Percentiles rank a stretch among this genome's conserved stretches.
Conservation (phyloP, 1,139 yeast genomes). For the Hansenula anomala region DNA sequence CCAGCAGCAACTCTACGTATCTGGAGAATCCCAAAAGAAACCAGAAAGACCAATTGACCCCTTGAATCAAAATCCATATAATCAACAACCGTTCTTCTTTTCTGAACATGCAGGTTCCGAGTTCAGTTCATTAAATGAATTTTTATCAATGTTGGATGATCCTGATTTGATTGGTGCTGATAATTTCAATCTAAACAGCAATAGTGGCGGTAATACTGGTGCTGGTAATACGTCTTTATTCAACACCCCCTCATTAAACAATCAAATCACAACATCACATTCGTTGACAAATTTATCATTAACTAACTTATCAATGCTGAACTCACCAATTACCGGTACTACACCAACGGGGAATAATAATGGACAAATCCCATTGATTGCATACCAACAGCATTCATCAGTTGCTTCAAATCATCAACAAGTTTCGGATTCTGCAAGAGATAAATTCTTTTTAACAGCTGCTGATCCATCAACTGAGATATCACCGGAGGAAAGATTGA, state of each 20-base stretch:
- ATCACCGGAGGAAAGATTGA: slow-evolving; percentile 89
- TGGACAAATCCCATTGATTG: neutral
- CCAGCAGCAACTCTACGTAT: slow-evolving; percentile 12
- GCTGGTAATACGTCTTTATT: neutral
- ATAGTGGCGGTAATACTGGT: neutral
- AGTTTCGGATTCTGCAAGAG: slow-evolving; percentile 78
- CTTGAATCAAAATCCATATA: slow-evolving; percentile 26
- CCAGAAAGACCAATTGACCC: slow-evolving; percentile 9
- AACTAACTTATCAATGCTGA: slow-evolving; percentile 16
- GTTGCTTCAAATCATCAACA: slow-evolving; percentile 20
- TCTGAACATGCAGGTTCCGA: slow-evolving; percentile 94
- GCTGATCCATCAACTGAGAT: slow-evolving; percentile 96
- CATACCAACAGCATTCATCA: neutral
- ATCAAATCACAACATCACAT: slow-evolving; percentile 11
- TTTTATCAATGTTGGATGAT: slow-evolving; percentile 85
- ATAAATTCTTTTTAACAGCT: slow-evolving; percentile 90
- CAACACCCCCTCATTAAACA: neutral
- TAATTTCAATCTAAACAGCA: neutral
- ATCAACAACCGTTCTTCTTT: slow-evolving; percentile 73
- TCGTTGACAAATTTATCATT: slow-evolving; percentile 21
- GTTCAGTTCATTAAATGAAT: slow-evolving; percentile 85
- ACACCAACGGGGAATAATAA: slow-evolving; percentile 1
- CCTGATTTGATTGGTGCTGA: slow-evolving; percentile 33
- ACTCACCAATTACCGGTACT: slow-evolving; percentile 15
- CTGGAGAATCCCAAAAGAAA: neutral